Conservation (phyloP, 2,329 filamentous ascomycete genomes). For the Pseudogymnoascus sp. region DNA sequence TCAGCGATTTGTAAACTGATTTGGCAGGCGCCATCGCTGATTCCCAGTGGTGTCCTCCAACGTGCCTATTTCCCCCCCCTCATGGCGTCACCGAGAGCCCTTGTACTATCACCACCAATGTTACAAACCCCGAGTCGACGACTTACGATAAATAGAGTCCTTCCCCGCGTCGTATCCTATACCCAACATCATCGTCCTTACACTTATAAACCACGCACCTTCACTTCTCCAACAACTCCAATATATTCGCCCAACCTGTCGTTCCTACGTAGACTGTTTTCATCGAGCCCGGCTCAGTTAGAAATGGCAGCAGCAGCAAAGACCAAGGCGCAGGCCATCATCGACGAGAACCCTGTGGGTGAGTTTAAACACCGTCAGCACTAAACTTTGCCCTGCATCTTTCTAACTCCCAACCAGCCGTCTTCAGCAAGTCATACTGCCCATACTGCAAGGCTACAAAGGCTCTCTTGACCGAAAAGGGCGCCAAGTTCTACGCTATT, state of each 20-base stretch:
- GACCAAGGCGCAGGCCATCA: slow-evolving; percentile 75
- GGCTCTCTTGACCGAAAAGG: slow-evolving; percentile 58
- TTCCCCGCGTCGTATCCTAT: not conserved
- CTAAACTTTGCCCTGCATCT: not conserved
- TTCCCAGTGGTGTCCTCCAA: not conserved
- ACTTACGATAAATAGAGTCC: slow-evolving; percentile 9
- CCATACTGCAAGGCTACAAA: slow-evolving; percentile 84
- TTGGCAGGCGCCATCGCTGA: not conserved
- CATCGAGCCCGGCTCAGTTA: slow-evolving; percentile 46
- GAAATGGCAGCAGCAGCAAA: slow-evolving; percentile 75
- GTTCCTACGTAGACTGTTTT: slow-evolving; percentile 67
- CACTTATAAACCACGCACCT: not conserved
- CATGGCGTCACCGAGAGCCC: slow-evolving; percentile 3
- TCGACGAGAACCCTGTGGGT: slow-evolving; percentile 83
- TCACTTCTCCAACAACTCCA: not conserved
- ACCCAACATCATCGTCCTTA: not conserved
- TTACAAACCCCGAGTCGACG: slow-evolving; percentile 2
- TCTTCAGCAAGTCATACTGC: slow-evolving; percentile 97
- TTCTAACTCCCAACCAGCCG: slow-evolving; percentile 45
- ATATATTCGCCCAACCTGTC: slow-evolving; percentile 42
- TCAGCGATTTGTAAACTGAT: slow-evolving; percentile 6
- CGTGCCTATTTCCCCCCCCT: not conserved
- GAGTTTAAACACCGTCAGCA: slow-evolving; percentile 30
- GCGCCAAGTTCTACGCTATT: slow-evolving; percentile 65
- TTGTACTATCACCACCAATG: slow-evolving; percentile 1